Percentiles rank a stretch among this genome's conserved stretches.
Conservation (phyloP, 331 rosid species). For the Dryas integrifolia region DNA sequence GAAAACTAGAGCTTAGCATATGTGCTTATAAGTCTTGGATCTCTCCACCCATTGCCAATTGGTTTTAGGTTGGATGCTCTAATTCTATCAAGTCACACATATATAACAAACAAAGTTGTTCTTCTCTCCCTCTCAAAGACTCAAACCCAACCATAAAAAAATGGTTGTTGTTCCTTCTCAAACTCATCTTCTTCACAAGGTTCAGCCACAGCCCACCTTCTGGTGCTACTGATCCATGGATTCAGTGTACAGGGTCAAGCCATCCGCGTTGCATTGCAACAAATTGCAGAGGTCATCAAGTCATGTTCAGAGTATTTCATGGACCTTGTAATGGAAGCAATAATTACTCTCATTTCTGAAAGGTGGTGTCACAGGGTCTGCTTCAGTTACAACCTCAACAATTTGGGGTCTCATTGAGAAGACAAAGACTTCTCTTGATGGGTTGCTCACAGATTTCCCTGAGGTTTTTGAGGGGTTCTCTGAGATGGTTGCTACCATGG, state of each 20-base stretch:
- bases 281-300: conserved; percentile 35
- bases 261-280: conserved; percentile 30
- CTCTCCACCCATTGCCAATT: no score
- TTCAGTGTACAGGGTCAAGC: conserved; percentile 36
- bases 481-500: conserved; percentile 36
- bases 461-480: conserved; percentile 32
- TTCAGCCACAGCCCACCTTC: conserved; percentile 30
- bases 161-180: conserved; percentile 45
- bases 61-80: no score
- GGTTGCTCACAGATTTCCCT: conserved; percentile 19
- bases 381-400: conserved; percentile 23
- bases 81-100: no score
- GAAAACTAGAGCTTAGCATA: no score
- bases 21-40: no score
- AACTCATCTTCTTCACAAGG: conserved; percentile 25
- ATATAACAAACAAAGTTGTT: no score
- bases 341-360: conserved; percentile 20
- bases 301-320: conserved; percentile 31
- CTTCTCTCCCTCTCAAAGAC: conserved; percentile 3
- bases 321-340: conserved; percentile 16
- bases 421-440: conserved; percentile 37
- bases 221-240: conserved; percentile 40
- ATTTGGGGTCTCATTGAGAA: conserved; percentile 37
- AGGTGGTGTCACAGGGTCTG: conserved; percentile 32
- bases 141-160: conserved; percentile 8